Base-by-base conservation (phyloP, 768 basidiomycete species). In the Leccinum sublutescens region DNA sequence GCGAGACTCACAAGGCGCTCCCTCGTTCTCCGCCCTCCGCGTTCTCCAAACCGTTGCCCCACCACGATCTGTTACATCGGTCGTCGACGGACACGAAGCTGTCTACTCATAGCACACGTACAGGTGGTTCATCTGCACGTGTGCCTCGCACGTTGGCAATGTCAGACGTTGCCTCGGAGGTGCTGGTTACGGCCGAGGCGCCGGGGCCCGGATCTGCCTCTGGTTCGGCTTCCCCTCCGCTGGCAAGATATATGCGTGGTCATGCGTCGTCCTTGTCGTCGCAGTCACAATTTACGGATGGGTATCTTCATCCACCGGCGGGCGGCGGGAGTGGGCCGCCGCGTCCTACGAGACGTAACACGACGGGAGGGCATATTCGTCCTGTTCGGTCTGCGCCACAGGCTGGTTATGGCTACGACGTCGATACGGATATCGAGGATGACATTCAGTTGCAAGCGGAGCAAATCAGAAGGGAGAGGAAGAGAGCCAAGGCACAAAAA, bases 371-470 rank as follows among this genome's bases (percentile, higher is more conserved):
- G 0, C 62, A 63, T 21, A 71, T 75, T 67, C 76, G 64, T 12
- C 47, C 59, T 11, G 69, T 64, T 14, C 71, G 62, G 52, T 70
- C 69, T 21, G 66, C 72, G 58, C 63, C 73, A 0, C 74, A 71
- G 52, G 65, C 75, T 8, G 77, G 77, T 34, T 68, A 76, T 21
- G 72, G 72, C 5, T 65, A 76, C 53, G 80, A 82, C 51, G 21
- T 60, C 43, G 77, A 78, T 4, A 64, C 67, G 0, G 77, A 78
- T 45, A 74, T 76, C 17, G 76, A 78, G 29, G 80, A 76, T 34
- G 88, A 85, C 67, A 97, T 97, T 48, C 83, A 94, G 66, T 79
- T 86, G n/a, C 90, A 95, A 64, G 93, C 92, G 0, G 94, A 96
- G 64, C 85, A 86, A 62, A 93, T 97, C 55, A 78, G 95, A 53